phyloP scores from a whole-genome alignment of 2,329 filamentous ascomycete species.

The Hypoxylon sp. region DNA sequence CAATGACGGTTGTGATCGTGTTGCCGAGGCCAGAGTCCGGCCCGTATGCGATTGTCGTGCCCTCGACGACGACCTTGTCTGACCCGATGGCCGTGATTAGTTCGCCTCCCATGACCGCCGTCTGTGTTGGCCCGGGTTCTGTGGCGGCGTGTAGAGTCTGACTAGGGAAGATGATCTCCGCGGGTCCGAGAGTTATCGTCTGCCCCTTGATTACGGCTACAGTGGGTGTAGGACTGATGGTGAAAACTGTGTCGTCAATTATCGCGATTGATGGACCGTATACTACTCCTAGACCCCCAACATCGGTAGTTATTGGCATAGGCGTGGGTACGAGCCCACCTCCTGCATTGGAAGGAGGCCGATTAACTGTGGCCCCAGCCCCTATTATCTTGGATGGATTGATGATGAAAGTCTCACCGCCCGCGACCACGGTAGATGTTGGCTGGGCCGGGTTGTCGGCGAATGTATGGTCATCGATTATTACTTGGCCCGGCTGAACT shows the following conservation, averaged over 20 bases:
- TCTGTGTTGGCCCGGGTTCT: conserved; percentile 58
- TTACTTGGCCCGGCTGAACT: conserved; percentile 61
- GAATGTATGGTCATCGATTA: conserved; percentile 65
- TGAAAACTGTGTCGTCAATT: conserved; percentile 62
- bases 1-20: conserved; percentile 59
- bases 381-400: conserved; percentile 63
- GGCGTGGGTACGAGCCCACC: conserved; percentile 54
- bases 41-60: conserved; percentile 64
- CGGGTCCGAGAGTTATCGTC: conserved; percentile 50
- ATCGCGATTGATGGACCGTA: conserved; percentile 60
- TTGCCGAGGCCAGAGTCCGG: conserved; percentile 50
- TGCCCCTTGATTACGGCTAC: conserved; percentile 55
- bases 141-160: conserved; percentile 58
- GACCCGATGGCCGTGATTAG: conserved; percentile 62
- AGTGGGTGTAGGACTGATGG: conserved; percentile 57
- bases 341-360: conserved; percentile 56
- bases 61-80: conserved; percentile 60
- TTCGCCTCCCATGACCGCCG: conserved; percentile 65
- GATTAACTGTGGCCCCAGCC: conserved; percentile 61
- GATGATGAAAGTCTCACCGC: conserved; percentile 63
- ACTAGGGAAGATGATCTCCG: conserved; percentile 56
- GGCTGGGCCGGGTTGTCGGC: conserved; percentile 56
- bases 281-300: conserved; percentile 60
- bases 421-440: conserved; percentile 62
- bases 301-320: conserved; percentile 56